Evolutionary conservation across 768 basidiomycete genomes (phyloP).

Genomic region (Tulasnella sp.): DNA sequence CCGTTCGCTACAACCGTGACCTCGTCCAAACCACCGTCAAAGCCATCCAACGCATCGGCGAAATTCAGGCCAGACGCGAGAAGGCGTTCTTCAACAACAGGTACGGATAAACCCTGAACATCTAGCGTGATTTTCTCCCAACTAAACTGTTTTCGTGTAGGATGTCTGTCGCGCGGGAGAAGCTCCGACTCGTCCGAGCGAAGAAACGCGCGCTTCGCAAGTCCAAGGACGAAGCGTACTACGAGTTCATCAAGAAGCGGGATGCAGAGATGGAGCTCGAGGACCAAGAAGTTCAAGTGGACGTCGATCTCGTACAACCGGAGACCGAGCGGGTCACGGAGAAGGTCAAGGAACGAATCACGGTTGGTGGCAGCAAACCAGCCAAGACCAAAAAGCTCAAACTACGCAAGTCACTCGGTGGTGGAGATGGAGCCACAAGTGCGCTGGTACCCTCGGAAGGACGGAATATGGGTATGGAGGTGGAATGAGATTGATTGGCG

Average conservation of each 20-base stretch:
- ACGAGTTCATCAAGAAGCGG: conserved; percentile 58
- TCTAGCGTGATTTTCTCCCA: neutral
- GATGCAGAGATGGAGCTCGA: conserved; percentile 11
- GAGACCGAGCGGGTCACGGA: conserved; percentile 30
- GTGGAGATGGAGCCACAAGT: conserved; percentile 25
- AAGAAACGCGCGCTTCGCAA: conserved; percentile 12
- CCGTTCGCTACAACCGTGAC: conserved; percentile 93
- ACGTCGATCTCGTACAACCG: conserved; percentile 47
- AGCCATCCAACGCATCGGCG: conserved; percentile 90
- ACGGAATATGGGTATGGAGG: conserved; percentile 75
- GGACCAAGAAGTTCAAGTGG: conserved; percentile 61
- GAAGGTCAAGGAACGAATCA: conserved; percentile 67
- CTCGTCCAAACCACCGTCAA: conserved; percentile 84
- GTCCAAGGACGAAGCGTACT: conserved; percentile 26
- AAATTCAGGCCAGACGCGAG: conserved; percentile 85
- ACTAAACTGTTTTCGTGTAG: neutral
- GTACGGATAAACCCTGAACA: conserved; percentile 19
- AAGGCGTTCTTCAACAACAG: conserved; percentile 90
- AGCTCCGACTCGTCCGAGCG: conserved; percentile 34
- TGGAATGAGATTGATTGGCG: conserved; percentile 18
- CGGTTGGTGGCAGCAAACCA: conserved; percentile 42
- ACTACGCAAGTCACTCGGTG: neutral
- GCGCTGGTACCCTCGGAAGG: conserved; percentile 76
- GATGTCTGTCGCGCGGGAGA: conserved; percentile 17
- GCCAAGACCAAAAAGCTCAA: conserved; percentile 22